Evolutionary conservation across 2,329 filamentous ascomycete species (phyloP).

Genomic region (Alternaria consortialis): DNA sequence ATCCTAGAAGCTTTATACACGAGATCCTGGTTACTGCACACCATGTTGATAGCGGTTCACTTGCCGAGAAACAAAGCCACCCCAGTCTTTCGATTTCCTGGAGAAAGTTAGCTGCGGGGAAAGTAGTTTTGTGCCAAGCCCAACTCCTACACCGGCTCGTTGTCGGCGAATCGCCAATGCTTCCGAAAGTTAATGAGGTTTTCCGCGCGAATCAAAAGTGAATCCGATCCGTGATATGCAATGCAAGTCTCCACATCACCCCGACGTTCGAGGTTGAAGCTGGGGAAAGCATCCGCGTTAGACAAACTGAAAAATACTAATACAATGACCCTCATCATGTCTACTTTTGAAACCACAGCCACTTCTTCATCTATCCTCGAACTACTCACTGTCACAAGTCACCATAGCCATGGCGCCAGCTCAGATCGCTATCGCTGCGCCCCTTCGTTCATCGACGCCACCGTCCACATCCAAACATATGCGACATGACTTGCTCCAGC

Average conservation of each 20-base stretch:
- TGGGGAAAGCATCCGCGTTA: neutral
- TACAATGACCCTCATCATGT: neutral
- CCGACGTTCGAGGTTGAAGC: neutral
- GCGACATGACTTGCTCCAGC: neutral
- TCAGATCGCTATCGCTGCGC: conserved; percentile 25
- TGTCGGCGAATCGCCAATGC: neutral
- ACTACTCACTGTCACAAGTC: neutral
- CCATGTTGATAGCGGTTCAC: neutral
- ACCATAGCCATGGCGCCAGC: conserved; percentile 28
- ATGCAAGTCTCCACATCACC: neutral
- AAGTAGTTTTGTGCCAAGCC: conserved; percentile 4
- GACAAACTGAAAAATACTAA: neutral
- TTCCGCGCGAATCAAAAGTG: neutral
- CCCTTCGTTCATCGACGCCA: conserved; percentile 7
- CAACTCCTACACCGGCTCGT: neutral
- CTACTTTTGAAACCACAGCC: neutral
- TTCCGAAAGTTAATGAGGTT: neutral
- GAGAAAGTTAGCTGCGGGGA: conserved; percentile 12
- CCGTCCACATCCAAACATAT: neutral
- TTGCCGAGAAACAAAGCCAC: conserved; percentile 6
- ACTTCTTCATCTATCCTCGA: neutral
- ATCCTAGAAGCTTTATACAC: conserved; percentile 8
- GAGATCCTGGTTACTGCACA: neutral
- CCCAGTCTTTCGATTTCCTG: conserved; percentile 9
- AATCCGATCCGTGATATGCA: conserved; percentile 9